Percentiles rank a stretch among this genome's conserved stretches.
Evolutionary conservation across 176 grass and related monocot genomes (phyloP).

Genomic region (bread wheat (Triticum aestivum)): IWGSC_CS_RefSeq_v2.1 NC_057802.1:159417326-159417825

Average conservation of each 20-base stretch:
- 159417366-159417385: neutral
- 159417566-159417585: neutral
- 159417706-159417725: neutral
- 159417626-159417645: neutral
- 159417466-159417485: constrained; percentile 30
- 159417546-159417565: neutral
- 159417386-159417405: too few species aligned
- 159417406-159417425: neutral
- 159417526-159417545: constrained; percentile 20
- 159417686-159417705: neutral
- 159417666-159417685: neutral
- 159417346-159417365: neutral
- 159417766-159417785: neutral
- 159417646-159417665: neutral
- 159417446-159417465: constrained; percentile 10
- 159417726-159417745: neutral
- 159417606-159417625: neutral
- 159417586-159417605: neutral
- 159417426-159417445: neutral
- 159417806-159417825: too few species aligned
- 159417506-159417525: constrained; percentile 18
- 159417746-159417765: neutral
- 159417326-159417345: neutral
- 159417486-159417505: neutral
- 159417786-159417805: neutral